Evolutionary conservation across 164 flowering plant species (phyloP), one percentile per base, ranked within the genome.

Genomic region (Paratinospora sagittata): DNA sequence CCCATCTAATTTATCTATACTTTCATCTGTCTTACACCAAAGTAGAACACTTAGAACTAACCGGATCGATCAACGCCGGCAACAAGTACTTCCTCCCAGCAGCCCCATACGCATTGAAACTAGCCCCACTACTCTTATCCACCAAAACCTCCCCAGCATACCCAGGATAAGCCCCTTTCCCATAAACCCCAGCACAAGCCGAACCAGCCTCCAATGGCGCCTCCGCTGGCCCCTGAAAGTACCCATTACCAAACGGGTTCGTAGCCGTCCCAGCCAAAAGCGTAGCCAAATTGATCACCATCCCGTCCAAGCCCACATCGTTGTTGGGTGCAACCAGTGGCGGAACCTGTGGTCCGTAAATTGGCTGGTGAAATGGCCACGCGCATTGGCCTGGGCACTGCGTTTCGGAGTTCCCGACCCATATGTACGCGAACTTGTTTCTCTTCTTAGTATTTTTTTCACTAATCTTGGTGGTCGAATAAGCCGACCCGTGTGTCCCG

Each of bases 341-440:
- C 8, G 79, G 61, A 80, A 45, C 14, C n/a, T n/a, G n/a, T n/a
- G n/a, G n/a, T n/a, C n/a, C n/a, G n/a, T n/a, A n/a, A n/a, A n/a
- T n/a, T n/a, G 82, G 82, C 52, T 77, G 78, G 65, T 76, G 79
- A 58, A 79, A 79, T 6, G 82, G 82, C 82, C 82, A 79, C 3
- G 82, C 82, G 57, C 82, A 80, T 27, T 69, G 73, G 26, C 82
- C 82, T 9, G 82, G 80, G 60, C 82, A 80, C 73, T 80, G 79
- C 11, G 21, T 62, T 66, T 65, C 82, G 10, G 82, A 77, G 61
- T 80, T 80, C 3, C 82, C 82, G 1, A 80, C 82, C 82, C 82
- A 80, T 16, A 77, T 64, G 73, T 77, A 76, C 0, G 82, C 78
- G 21, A 80, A 74, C 45, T 65, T 70, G 33, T 12, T n/a, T n/a